Percentiles rank a stretch among this genome's conserved stretches.
These are phyloP conservation scores for Hanseniaspora meyeri DNA, from an alignment of 805 yeast genomes.

Conservation along the genomic window DNA sequence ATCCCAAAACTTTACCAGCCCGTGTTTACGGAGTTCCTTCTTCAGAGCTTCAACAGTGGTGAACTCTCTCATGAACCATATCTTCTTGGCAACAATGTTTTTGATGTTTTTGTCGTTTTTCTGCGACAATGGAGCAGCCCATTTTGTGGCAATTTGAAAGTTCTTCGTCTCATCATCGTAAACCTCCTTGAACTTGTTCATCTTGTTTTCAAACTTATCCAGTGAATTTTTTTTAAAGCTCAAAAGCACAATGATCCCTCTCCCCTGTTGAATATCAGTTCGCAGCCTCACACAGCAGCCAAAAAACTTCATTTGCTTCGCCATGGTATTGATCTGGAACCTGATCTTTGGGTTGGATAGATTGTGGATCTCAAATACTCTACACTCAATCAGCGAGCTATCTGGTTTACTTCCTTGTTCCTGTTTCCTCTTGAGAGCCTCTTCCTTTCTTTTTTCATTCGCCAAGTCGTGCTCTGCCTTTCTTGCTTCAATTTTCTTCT, in stretches of 20 bases:
- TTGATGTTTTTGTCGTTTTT: slow-evolving; percentile 12
- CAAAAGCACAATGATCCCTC: slow-evolving; percentile 45
- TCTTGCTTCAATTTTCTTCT: slow-evolving; percentile 55
- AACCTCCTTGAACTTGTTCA: slow-evolving; percentile 27
- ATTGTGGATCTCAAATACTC: slow-evolving; percentile 46
- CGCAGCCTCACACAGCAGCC: slow-evolving; percentile 49
- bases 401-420: background rate
- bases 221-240: slow-evolving; percentile 47
- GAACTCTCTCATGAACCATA: slow-evolving; percentile 56
- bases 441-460: slow-evolving; percentile 46
- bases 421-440: slow-evolving; percentile 18
- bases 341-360: slow-evolving; percentile 53
- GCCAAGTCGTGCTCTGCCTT: slow-evolving; percentile 41
- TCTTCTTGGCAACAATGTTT: slow-evolving; percentile 14
- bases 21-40: slow-evolving; percentile 37
- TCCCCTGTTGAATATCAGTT: slow-evolving; percentile 66
- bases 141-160: slow-evolving; percentile 40
- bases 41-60: slow-evolving; percentile 40
- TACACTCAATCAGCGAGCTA: slow-evolving; percentile 17
- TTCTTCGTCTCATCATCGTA: slow-evolving; percentile 28
- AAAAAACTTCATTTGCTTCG: slow-evolving; percentile 52
- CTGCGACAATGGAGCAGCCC: slow-evolving; percentile 30
- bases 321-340: slow-evolving; percentile 68
- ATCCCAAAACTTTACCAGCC: slow-evolving; percentile 49
- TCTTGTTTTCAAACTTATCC: slow-evolving; percentile 61